Base-by-base conservation (phyloP, 164 flowering plant species). In the Liriodendron chinense region DNA sequence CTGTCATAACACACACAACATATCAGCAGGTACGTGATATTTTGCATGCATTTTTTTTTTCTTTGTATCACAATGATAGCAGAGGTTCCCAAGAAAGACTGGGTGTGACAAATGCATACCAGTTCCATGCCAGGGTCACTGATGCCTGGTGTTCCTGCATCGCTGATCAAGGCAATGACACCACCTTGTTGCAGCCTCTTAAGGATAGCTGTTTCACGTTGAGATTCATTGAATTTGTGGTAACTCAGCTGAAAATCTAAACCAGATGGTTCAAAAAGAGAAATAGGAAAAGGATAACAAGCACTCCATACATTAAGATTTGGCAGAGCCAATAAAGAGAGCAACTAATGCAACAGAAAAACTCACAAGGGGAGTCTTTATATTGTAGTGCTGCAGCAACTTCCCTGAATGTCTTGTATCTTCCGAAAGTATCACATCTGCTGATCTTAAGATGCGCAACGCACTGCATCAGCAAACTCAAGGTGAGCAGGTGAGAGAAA, bases 361-460 rank as follows among this genome's bases (percentile, higher is more conserved):
- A 77, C 89, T 85, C 81, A 96, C 99, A 53, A 94, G 92, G 22
- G 97, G 95, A 64, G 99, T 92, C 75, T 84, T 87, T 24, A 94
- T 96, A 72, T 84, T 84, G 83, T 90, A 94, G 79, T 91, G 85
- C 69, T 89, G 95, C 77, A 96, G 97, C 86, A 96, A 87, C 87
- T 91, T 96, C 78, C 96, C 93, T 0, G 99, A 96, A 79, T 94
- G 99, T 82, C 98, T 89, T 25, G 98, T 96, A 80, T 96, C 98
- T 77, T 96, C 98, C 1, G 97, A 82, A 69, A 94, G 94, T 77
- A 96, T 92, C 74, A 96, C 92, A 78, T 91, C 82, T 69, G 98
- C 98, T 67, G 96, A 86, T 76, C 78, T 90, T 64, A 96, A 81
- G 3, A 96, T 91, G n/a, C 97, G 96, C 77, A 96, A 78, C 71